phyloP scores from a whole-genome alignment of 2,329 filamentous ascomycete species.

The Penicillium polonicum region DNA sequence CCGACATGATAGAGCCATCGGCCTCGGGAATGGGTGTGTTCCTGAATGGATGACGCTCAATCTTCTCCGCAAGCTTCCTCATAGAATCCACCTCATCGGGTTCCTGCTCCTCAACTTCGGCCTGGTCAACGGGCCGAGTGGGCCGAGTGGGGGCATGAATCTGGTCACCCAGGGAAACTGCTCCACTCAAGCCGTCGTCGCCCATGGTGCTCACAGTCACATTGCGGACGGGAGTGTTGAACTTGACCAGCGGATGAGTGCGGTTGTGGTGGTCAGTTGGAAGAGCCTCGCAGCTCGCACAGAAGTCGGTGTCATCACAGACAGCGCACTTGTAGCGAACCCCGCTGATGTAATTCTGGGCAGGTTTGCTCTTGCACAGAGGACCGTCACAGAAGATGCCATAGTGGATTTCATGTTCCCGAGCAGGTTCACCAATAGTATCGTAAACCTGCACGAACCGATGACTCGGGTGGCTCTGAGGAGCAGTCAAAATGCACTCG shows the following conservation, averaged over 20 bases:
- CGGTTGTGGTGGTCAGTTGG: constrained; percentile 84
- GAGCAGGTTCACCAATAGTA: constrained; percentile 52
- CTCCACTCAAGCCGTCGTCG: constrained; percentile 68
- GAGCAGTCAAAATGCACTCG: constrained; percentile 67
- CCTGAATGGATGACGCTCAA: neutral
- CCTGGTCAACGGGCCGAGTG: constrained; percentile 32
- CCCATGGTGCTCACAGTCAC: constrained; percentile 83
- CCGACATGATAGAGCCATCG: neutral
- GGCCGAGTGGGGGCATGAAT: constrained; percentile 51
- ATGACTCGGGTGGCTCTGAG: constrained; percentile 73
- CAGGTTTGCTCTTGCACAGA: constrained; percentile 63
- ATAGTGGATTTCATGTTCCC: constrained; percentile 61
- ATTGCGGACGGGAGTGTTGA: constrained; percentile 87
- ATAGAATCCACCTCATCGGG: constrained; percentile 22
- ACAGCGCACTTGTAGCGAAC: constrained; percentile 96
- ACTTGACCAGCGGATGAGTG: constrained; percentile 96
- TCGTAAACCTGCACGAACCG: constrained; percentile 88
- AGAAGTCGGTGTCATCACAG: constrained; percentile 93
- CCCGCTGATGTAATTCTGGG: constrained; percentile 66
- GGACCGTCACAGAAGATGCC: constrained; percentile 96
- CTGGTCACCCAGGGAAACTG: constrained; percentile 70
- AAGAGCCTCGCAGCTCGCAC: constrained; percentile 85
- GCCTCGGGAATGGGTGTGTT: neutral
- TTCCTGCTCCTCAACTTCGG: constrained; percentile 29
- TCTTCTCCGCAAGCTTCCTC: constrained; percentile 8